These are phyloP conservation scores for Tulasnella sp. DNA, from an alignment of 768 basidiomycete species.

Conservation along the genomic window DNA sequence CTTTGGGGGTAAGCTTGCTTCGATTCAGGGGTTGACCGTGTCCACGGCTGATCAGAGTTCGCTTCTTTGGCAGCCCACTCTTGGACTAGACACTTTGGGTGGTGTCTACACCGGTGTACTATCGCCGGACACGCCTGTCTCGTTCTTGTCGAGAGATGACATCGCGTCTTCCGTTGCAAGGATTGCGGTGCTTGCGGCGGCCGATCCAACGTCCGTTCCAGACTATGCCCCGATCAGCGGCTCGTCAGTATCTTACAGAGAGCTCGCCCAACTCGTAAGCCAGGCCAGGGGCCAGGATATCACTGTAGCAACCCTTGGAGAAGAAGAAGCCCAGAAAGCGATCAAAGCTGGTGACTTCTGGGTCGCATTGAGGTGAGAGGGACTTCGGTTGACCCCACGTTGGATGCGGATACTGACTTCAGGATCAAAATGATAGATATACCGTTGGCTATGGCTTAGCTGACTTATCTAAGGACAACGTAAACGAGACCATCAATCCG, in stretches of 20 bases:
- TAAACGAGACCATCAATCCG: conserved; percentile 22
- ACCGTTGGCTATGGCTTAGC: conserved; percentile 17
- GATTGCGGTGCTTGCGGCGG: not conserved
- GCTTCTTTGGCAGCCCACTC: not conserved
- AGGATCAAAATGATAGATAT: conserved; percentile 6
- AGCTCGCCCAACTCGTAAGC: not conserved
- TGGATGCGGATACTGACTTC: conserved; percentile 8
- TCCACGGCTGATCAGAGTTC: not conserved
- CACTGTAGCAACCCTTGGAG: not conserved
- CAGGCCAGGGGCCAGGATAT: not conserved
- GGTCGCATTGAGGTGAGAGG: not conserved
- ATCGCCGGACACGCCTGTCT: not conserved
- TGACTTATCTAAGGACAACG: conserved; percentile 17
- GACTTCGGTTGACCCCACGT: conserved; percentile 11
- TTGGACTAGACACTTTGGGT: not conserved
- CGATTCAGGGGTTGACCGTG: not conserved
- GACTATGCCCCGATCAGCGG: not conserved
- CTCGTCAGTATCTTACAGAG: not conserved
- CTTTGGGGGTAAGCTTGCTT: not conserved
- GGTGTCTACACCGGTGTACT: not conserved
- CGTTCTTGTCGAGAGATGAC: not conserved
- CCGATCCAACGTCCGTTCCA: not conserved
- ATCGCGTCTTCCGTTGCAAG: not conserved
- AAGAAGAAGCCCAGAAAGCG: not conserved
- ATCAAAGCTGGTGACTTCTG: not conserved